A percentile compares a stretch with the other conserved stretches of the same genome.
Conservation (phyloP, 2,329 filamentous ascomycete genomes). For the Epichloe festucae region DNA sequence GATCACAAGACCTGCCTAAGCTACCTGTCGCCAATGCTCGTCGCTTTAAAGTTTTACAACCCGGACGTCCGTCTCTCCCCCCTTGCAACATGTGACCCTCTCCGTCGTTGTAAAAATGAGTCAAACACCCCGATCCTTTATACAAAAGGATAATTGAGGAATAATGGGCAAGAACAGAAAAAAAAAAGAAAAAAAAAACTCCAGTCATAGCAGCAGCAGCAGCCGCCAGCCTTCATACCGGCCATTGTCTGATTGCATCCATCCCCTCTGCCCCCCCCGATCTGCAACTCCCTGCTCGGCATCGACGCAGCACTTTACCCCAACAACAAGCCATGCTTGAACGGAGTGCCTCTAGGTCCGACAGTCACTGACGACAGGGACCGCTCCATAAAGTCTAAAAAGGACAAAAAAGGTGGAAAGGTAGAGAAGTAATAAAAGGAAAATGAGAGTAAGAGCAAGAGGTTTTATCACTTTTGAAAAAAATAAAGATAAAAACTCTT, state of each 20-base stretch:
- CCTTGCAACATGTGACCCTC: neutral
- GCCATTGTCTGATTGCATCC: neutral
- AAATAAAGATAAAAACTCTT: neutral
- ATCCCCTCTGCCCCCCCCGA: neutral
- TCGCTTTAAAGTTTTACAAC: constrained; percentile 1
- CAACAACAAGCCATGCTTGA: neutral
- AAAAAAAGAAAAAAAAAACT: neutral
- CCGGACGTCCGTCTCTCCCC: neutral
- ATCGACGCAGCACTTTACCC: neutral
- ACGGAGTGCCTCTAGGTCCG: neutral
- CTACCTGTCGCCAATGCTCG: constrained; percentile 1
- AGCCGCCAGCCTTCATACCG: neutral
- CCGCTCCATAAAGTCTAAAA: neutral
- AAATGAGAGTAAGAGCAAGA: neutral
- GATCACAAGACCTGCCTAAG: neutral
- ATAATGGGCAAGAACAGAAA: neutral
- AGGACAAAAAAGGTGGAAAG: neutral
- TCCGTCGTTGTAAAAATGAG: neutral
- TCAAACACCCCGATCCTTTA: constrained; percentile 1
- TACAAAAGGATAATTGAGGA: constrained; percentile 1
- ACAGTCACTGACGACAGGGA: neutral
- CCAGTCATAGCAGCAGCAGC: neutral
- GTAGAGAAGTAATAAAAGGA: neutral
- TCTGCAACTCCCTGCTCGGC: neutral
- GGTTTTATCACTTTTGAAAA: neutral